A percentile compares a stretch with the other conserved stretches of the same genome.
These are phyloP conservation scores for Metarhizium guizhouense DNA, from an alignment of 2,329 filamentous ascomycete species.

Conservation along the genomic window DNA sequence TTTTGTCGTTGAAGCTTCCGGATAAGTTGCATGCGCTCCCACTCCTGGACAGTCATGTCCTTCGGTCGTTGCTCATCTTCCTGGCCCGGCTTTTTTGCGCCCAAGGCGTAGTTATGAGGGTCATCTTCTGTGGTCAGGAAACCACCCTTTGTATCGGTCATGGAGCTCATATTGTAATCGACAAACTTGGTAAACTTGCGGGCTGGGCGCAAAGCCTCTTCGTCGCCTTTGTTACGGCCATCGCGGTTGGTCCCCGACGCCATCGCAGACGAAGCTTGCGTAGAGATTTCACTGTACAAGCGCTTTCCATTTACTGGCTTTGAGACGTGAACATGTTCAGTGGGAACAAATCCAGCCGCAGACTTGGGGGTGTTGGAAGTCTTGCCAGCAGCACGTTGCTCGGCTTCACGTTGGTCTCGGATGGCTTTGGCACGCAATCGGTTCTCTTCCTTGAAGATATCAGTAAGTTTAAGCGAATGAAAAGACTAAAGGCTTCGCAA, in stretches of 20 bases:
- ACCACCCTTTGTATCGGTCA: constrained; percentile 96
- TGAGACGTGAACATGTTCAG: constrained; percentile 50
- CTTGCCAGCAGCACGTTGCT: constrained; percentile 37
- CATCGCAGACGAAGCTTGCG: constrained; percentile 15
- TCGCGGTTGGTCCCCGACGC: constrained; percentile 58
- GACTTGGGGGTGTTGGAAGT: constrained; percentile 36
- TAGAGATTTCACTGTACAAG: constrained; percentile 53
- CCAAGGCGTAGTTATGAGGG: constrained; percentile 71
- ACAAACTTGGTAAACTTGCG: constrained; percentile 90
- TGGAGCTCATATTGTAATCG: constrained; percentile 95
- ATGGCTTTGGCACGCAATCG: constrained; percentile 83
- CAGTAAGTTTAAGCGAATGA: constrained; percentile 4
- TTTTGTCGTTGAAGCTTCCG: constrained; percentile 63
- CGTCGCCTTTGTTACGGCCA: constrained; percentile 44
- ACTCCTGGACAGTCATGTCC: constrained; percentile 83
- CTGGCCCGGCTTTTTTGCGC: constrained; percentile 29
- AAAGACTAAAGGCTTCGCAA: not conserved
- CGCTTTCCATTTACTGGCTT: constrained; percentile 52
- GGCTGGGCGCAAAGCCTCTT: constrained; percentile 58
- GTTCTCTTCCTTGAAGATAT: constrained; percentile 62
- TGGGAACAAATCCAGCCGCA: constrained; percentile 63
- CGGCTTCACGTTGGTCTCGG: constrained; percentile 62
- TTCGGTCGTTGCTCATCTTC: constrained; percentile 58
- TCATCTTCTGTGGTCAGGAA: constrained; percentile 90
- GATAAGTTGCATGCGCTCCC: constrained; percentile 76